phyloP scores from a whole-genome alignment of 176 grass and related monocot species.

The Neostapfia colusana region DNA sequence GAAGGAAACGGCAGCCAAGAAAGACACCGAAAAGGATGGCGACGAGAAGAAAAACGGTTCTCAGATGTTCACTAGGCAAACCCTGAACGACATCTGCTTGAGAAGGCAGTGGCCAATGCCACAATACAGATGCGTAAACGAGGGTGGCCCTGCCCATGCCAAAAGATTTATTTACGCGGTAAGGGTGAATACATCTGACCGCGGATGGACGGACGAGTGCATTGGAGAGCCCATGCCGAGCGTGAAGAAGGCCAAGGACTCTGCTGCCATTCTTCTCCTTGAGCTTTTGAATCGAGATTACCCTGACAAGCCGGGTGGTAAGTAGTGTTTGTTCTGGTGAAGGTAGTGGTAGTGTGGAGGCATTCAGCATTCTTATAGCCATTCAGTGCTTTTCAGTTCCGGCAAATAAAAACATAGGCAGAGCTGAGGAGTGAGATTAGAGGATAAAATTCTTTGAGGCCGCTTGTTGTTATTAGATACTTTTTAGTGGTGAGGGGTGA shows the following conservation, averaged over 20 bases:
- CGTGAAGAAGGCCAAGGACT: conserved; percentile 96
- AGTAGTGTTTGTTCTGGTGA: conserved; percentile 28
- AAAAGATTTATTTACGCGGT: conserved; percentile 91
- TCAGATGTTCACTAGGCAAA: conserved; percentile 90
- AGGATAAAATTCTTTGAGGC: conserved; percentile 34
- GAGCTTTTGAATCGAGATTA: conserved; percentile 73
- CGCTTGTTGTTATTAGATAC: conserved; percentile 13
- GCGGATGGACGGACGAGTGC: conserved; percentile 92
- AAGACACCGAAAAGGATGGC: conserved; percentile 58
- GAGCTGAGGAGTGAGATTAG: conserved; percentile 42
- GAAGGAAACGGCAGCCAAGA: conserved; percentile 73
- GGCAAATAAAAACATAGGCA: conserved; percentile 29
- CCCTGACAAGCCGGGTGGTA: conserved; percentile 47
- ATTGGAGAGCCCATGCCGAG: conserved; percentile 93
- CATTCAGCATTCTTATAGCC: conserved; percentile 46
- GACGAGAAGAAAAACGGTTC: conserved; percentile 70
- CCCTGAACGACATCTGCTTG: conserved; percentile 88
- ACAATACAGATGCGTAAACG: conserved; percentile 80
- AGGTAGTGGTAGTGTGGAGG: conserved; percentile 13
- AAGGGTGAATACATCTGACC: conserved; percentile 77
- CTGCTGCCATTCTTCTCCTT: conserved; percentile 86
- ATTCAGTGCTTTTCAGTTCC: conserved; percentile 50
- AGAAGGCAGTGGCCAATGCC: conserved; percentile 99
- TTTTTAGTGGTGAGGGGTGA: background rate
- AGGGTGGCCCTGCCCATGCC: conserved; percentile 92